These are phyloP conservation scores for Yarrowia phangngaensis DNA, from an alignment of 805 yeast genomes.

Conservation along the genomic window DNA sequence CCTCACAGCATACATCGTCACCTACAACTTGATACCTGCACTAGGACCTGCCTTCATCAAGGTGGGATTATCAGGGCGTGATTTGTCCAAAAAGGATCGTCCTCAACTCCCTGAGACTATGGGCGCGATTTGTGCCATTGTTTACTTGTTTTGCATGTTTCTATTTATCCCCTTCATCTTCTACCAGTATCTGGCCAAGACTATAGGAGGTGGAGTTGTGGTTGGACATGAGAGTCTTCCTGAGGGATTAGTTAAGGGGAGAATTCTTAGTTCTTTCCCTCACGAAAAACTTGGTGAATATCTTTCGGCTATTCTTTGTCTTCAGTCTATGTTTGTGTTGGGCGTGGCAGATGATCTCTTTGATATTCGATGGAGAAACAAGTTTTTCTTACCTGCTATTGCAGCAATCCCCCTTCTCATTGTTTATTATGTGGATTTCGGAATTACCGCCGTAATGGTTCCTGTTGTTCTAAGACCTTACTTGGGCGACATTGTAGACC, in stretches of 20 bases:
- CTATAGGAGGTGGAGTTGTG: slow-evolving; percentile 53
- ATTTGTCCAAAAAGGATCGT: slow-evolving; percentile 67
- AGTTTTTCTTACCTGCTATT: slow-evolving; percentile 90
- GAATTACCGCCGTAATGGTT: slow-evolving; percentile 79
- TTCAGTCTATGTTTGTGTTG: slow-evolving; percentile 75
- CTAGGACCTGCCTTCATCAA: slow-evolving; percentile 63
- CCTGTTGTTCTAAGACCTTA: slow-evolving; percentile 57
- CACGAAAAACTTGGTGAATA: slow-evolving; percentile 80
- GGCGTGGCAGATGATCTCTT: slow-evolving; percentile 94
- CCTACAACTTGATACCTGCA: slow-evolving; percentile 61
- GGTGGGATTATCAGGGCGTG: slow-evolving; percentile 82
- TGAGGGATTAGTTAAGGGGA: slow-evolving; percentile 35
- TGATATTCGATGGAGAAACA: slow-evolving; percentile 96
- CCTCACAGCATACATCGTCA: slow-evolving; percentile 59
- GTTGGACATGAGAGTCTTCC: slow-evolving; percentile 41
- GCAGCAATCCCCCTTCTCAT: slow-evolving; percentile 88
- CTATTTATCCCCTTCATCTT: slow-evolving; percentile 85
- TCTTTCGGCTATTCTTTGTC: slow-evolving; percentile 75
- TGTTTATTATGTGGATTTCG: slow-evolving; percentile 90
- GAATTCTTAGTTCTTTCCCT: slow-evolving; percentile 49
- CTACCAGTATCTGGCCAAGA: slow-evolving; percentile 64
- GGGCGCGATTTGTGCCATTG: slow-evolving; percentile 84
- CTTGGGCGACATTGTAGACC: slow-evolving; percentile 51
- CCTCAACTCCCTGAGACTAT: slow-evolving; percentile 85
- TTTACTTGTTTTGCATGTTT: slow-evolving; percentile 76